A percentile compares a stretch with the other conserved stretches of the same genome.
phyloP scores from a whole-genome alignment of 257 asterid genomes.

The Leonotis leonurus region DNA sequence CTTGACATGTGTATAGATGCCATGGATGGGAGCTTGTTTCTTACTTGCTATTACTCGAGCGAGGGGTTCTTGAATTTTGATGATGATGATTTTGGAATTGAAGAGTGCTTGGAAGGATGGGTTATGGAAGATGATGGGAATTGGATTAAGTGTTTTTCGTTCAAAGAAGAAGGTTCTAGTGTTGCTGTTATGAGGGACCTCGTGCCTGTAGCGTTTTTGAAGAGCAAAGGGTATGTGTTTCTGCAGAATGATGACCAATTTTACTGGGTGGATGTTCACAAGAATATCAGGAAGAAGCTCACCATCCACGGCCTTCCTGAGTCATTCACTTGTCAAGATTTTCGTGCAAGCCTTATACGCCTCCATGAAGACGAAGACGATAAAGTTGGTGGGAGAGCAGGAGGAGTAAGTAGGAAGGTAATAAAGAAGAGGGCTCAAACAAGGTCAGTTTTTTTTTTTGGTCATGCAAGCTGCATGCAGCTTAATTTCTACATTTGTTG shows the following conservation, averaged over 20 bases:
- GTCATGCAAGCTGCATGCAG: no score
- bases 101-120: constrained; percentile 1
- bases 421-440: background rate
- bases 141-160: background rate
- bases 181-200: background rate
- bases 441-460: no score
- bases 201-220: background rate
- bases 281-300: background rate
- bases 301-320: background rate
- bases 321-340: background rate
- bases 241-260: background rate
- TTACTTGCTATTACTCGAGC: background rate
- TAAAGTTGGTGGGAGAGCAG: background rate
- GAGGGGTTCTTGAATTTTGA: no score
- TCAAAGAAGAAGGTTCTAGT: background rate
- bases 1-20: background rate
- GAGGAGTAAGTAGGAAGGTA: background rate
- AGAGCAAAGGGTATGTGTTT: background rate
- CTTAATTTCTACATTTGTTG: no score
- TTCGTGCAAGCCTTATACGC: background rate
- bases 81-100: background rate
- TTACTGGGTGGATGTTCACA: background rate
- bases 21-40: background rate
- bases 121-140: background rate
- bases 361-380: no score